Evolutionary conservation across 495 filamentous ascomycete genomes (phyloP).

Genomic region (Penicillium fimorum): DNA sequence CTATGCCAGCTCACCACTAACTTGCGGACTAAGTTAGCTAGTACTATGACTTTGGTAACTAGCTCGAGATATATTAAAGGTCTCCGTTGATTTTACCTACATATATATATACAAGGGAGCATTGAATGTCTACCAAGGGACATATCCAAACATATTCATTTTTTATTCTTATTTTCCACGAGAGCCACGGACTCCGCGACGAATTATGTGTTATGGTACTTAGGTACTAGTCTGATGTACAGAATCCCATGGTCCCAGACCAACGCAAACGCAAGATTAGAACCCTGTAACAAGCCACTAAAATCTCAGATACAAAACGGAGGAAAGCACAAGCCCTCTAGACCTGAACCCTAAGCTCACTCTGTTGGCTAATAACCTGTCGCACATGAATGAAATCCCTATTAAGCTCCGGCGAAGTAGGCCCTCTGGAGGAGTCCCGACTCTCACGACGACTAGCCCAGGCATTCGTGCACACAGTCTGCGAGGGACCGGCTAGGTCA

Average conservation of each 20-base stretch:
- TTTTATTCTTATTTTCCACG: background rate
- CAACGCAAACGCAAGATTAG: background rate
- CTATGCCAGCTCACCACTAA: no score
- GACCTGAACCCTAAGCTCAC: constrained; percentile 28
- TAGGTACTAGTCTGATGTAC: background rate
- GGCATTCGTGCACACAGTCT: constrained; percentile 37
- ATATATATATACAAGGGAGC: no score
- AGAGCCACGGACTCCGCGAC: background rate
- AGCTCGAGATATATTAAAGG: no score
- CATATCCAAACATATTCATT: background rate
- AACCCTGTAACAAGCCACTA: background rate
- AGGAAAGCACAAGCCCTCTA: constrained; percentile 4
- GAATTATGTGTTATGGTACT: background rate
- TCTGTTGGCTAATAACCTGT: constrained; percentile 42
- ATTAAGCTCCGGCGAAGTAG: constrained; percentile 1
- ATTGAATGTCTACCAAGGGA: background rate
- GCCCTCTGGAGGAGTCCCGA: constrained; percentile 18
- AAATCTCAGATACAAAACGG: background rate
- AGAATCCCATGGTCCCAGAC: background rate
- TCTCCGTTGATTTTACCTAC: no score
- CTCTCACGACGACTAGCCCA: constrained; percentile 37
- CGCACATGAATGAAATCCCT: constrained; percentile 38
- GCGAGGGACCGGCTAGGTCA: constrained; percentile 22
- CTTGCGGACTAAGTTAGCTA: no score
- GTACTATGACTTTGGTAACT: no score